phyloP scores from a whole-genome alignment of 2,329 filamentous ascomycete species.

The Microcera coccophila region DNA sequence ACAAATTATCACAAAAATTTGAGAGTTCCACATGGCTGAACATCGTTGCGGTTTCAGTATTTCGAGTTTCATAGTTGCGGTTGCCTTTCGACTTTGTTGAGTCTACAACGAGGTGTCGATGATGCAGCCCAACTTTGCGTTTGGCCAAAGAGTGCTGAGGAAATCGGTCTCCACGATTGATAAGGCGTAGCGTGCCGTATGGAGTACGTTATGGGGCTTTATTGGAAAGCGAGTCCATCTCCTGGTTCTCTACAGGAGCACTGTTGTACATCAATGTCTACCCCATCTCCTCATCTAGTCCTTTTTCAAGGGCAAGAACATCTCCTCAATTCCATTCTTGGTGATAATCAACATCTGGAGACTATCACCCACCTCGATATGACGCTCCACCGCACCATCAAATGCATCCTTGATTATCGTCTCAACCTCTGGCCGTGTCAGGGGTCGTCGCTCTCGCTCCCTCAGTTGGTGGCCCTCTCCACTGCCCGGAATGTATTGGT shows the following conservation, averaged over 20 bases:
- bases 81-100: neutral
- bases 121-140: neutral
- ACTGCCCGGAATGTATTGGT: slow-evolving; percentile 88
- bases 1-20: too few relatives aligned
- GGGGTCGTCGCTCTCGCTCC: slow-evolving; percentile 64
- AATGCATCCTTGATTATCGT: slow-evolving; percentile 94
- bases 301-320: slow-evolving; percentile 79
- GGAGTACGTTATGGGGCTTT: too few relatives aligned
- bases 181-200: too few relatives aligned
- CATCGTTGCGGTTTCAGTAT: neutral
- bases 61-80: neutral
- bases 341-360: slow-evolving; percentile 95
- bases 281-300: slow-evolving; percentile 54
- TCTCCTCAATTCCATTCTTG: slow-evolving; percentile 81
- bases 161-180: too few relatives aligned
- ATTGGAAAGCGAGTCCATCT: slow-evolving; percentile 15
- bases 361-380: slow-evolving; percentile 97
- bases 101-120: neutral
- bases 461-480: slow-evolving; percentile 77
- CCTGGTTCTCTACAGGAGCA: slow-evolving; percentile 20
- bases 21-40: neutral
- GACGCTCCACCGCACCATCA: slow-evolving; percentile 94
- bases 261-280: slow-evolving; percentile 32
- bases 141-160: neutral
- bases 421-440: slow-evolving; percentile 72